Evolutionary conservation across 2,329 filamentous ascomycete species (phyloP), one percentile per base, ranked within the genome.

Genomic region (Epichloe sp.): DNA sequence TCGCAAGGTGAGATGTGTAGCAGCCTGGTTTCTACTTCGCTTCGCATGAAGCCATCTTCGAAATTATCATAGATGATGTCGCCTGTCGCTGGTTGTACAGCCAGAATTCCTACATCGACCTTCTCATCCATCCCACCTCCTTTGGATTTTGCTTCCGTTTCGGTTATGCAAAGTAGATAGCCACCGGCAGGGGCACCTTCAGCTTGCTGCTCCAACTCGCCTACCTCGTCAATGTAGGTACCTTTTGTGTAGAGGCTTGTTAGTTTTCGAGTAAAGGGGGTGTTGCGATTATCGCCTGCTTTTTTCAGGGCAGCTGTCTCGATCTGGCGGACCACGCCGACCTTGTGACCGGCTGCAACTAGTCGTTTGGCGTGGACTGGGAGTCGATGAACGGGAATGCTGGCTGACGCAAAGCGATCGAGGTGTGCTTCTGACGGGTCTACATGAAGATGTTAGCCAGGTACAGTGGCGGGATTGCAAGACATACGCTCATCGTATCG

Each of bases 221-320:
- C 91, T 10, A 87, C 78, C 64, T 98, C 93, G 62, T 97, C 93
- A 52, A 98, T 85, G 60, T 97, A 98, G 2, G 93, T 98, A 43
- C 90, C 93, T 66, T 97, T 98, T 8, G 93, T 98, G 68, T 98
- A 98, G 6, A 98, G 76, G 62, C 95, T 96, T 15, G 93, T 97
- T 60, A 98, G 80, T 60, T 95, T 93, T 37, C 93, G 82, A 38
- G 88, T 80, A 60, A 98, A 98, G 0, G 93, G 0, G 0, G 89
- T 80, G 62, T 95, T 96, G 52, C 88, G 82, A 66, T 97, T 98
- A 64, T 95, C 89, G 44, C 93, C 91, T 1, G 82, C 93, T 56
- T 95, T 95, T 65, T 98, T 98, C 54, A 98, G 72, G 0, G 93
- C 93, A 2, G 93, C 93, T 0, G 93, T 98, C 68, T 98, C 93